phyloP scores from a whole-genome alignment of 2,329 filamentous ascomycete genomes.

The Pseudocercospora fijiensis region DNA sequence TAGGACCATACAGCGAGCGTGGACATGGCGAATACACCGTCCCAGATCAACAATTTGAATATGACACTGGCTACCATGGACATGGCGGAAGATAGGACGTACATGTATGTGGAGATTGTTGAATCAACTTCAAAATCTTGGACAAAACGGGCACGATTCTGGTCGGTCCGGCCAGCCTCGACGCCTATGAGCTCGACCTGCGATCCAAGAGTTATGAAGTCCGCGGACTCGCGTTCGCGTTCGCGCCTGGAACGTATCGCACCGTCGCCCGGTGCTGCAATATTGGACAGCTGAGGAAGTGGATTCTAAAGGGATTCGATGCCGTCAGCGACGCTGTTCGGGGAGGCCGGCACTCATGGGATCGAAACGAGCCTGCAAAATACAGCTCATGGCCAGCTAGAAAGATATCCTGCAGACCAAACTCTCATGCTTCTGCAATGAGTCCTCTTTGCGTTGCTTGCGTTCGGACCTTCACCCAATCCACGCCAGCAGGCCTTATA shows the following conservation, averaged over 20 bases:
- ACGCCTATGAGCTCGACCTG: not conserved
- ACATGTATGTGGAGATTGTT: not conserved
- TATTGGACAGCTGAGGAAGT: not conserved
- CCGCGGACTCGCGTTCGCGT: not conserved
- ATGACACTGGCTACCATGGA: conserved; percentile 46
- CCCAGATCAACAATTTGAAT: conserved; percentile 46
- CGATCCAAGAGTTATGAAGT: not conserved
- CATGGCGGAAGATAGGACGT: conserved; percentile 7
- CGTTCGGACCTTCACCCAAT: not conserved
- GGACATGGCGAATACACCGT: conserved; percentile 42
- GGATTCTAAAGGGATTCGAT: not conserved
- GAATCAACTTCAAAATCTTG: not conserved
- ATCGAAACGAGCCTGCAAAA: not conserved
- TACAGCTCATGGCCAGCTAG: not conserved
- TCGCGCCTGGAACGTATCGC: not conserved
- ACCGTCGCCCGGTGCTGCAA: not conserved
- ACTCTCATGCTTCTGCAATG: not conserved
- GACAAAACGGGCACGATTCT: not conserved
- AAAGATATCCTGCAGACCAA: not conserved
- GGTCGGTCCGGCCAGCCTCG: not conserved
- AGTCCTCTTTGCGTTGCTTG: too few relatives aligned
- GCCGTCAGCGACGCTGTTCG: too few relatives aligned
- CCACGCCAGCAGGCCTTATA: not conserved
- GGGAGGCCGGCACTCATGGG: not conserved
- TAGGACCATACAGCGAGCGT: conserved; percentile 34